Conservation (phyloP, 768 basidiomycete genomes). For the Imleria badia region DNA sequence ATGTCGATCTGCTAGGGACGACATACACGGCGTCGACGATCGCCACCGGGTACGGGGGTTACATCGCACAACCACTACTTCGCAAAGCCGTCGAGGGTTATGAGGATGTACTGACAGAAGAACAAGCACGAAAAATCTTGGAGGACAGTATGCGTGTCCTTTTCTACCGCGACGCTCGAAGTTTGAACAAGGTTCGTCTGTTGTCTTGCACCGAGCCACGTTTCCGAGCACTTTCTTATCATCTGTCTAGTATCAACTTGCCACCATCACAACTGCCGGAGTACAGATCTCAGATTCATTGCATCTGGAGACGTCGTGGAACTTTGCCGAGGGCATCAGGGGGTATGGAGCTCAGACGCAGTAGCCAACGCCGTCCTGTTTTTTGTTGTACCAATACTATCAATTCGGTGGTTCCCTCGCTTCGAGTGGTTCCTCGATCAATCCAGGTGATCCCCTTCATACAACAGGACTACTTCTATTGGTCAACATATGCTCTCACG, state of each 20-base stretch:
- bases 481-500: not conserved
- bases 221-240: not conserved
- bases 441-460: not conserved
- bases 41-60: constrained; percentile 91
- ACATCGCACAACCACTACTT: constrained; percentile 91
- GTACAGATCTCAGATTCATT: constrained; percentile 77
- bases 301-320: constrained; percentile 78
- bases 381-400: constrained; percentile 12
- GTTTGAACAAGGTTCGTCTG: constrained; percentile 82
- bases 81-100: constrained; percentile 87
- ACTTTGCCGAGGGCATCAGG: constrained; percentile 88
- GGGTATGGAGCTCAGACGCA: constrained; percentile 93
- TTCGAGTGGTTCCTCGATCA: not conserved
- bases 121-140: constrained; percentile 75
- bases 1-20: constrained; percentile 94
- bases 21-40: constrained; percentile 92
- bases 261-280: constrained; percentile 77
- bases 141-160: constrained; percentile 89
- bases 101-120: constrained; percentile 72
- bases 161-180: constrained; percentile 94
- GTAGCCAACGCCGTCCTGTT: constrained; percentile 35
- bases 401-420: not conserved
- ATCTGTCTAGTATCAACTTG: constrained; percentile 85
- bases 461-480: not conserved
- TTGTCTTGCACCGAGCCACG: not conserved